These are phyloP conservation scores for Knoxdaviesia proteae DNA, from an alignment of 2,329 filamentous ascomycete species.

Conservation along the genomic window DNA sequence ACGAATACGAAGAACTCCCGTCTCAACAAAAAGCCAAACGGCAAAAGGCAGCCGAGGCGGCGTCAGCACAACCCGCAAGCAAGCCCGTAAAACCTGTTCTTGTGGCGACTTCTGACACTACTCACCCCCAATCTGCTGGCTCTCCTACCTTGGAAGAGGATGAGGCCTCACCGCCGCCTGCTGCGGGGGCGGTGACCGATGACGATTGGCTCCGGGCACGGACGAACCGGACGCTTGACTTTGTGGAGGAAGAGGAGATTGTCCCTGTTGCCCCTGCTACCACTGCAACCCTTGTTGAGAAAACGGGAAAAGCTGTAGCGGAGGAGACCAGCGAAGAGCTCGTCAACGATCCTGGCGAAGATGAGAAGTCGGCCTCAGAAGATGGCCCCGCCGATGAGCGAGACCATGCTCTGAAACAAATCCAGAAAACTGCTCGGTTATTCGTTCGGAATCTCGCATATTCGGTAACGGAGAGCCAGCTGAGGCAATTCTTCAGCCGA, in stretches of 20 bases:
- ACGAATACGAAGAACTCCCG: conserved; percentile 52
- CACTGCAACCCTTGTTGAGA: background rate
- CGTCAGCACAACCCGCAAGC: background rate
- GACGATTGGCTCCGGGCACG: conserved; percentile 81
- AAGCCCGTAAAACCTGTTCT: conserved; percentile 1
- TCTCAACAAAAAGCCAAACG: conserved; percentile 10
- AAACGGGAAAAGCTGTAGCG: conserved; percentile 5
- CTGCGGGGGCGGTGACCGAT: conserved; percentile 37
- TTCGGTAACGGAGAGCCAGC: too few species aligned
- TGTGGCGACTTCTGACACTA: background rate
- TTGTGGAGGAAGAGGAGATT: conserved; percentile 54
- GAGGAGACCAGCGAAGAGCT: conserved; percentile 3
- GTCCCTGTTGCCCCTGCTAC: conserved; percentile 3
- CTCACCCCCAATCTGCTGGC: background rate
- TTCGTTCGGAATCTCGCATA: too few species aligned
- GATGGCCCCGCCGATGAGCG: too few species aligned
- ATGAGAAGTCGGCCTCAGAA: background rate
- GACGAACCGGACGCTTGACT: conserved; percentile 67
- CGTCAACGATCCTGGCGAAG: background rate
- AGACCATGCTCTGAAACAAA: too few species aligned
- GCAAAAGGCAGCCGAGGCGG: conserved; percentile 3
- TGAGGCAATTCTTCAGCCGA: too few species aligned
- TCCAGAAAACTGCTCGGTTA: too few species aligned
- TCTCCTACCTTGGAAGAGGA: conserved; percentile 1
- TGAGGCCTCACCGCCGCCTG: background rate